Percentiles rank a stretch among this genome's conserved stretches.
These are phyloP conservation scores for Carallia brachiata DNA, from an alignment of 345 rosid species.

Conservation along the genomic window DNA sequence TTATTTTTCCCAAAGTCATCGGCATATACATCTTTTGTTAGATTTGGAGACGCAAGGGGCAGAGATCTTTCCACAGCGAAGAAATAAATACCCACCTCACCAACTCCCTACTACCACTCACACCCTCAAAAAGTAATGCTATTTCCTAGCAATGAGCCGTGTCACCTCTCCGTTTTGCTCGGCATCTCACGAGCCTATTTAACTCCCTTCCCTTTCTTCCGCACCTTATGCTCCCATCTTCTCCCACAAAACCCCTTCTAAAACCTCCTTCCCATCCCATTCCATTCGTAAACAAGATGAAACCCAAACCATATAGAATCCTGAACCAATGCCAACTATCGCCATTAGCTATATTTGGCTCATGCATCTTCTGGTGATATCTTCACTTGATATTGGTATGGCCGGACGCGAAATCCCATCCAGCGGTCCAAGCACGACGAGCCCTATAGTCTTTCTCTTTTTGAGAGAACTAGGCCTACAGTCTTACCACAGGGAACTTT, in stretches of 20 bases:
- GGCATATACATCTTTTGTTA: no score
- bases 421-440: slow-evolving; percentile 69
- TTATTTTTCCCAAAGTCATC: no score
- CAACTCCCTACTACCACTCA: slow-evolving; percentile 23
- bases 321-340: no score
- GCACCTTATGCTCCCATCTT: slow-evolving; percentile 7
- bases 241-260: slow-evolving; percentile 11
- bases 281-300: neutral
- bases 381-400: neutral
- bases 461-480: neutral
- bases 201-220: slow-evolving; percentile 14
- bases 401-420: slow-evolving; percentile 48
- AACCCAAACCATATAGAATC: no score
- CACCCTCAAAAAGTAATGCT: slow-evolving; percentile 16
- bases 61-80: neutral
- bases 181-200: slow-evolving; percentile 72
- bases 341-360: neutral
- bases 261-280: slow-evolving; percentile 5
- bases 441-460: slow-evolving; percentile 19
- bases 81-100: slow-evolving; percentile 33
- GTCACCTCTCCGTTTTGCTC: slow-evolving; percentile 21
- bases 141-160: slow-evolving; percentile 23
- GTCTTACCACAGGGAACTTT: slow-evolving; percentile 20
- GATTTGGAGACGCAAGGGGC: no score
- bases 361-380: slow-evolving; percentile 21